Evolutionary conservation across 306 rosid genomes (phyloP).

Genomic region (Inga leiocalycina): DNA sequence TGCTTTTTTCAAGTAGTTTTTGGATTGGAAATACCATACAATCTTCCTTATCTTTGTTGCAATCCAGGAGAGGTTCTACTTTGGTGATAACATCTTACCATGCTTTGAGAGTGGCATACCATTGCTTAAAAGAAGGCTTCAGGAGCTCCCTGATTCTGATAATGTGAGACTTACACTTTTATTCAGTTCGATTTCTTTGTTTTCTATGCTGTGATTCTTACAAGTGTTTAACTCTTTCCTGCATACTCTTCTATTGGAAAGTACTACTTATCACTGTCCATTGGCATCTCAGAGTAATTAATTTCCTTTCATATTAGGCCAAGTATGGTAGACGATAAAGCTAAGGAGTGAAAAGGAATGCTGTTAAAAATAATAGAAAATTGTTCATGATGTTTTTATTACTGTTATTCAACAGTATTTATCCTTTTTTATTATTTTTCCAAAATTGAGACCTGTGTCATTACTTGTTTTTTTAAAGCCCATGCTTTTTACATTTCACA

Average conservation of each 20-base stretch:
- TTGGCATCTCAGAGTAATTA: background rate
- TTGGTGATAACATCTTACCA: slow-evolving; percentile 93
- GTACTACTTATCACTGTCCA: background rate
- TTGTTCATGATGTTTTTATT: background rate
- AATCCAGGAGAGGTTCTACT: slow-evolving; percentile 92
- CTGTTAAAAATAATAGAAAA: background rate
- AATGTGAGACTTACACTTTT: slow-evolving; percentile 56
- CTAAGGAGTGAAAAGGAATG: background rate
- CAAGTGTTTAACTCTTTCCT: background rate
- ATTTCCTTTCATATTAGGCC: background rate
- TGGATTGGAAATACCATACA: background rate
- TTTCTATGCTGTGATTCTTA: slow-evolving; percentile 5
- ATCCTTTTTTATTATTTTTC: background rate
- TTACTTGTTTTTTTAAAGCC: too few species aligned
- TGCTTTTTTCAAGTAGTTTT: slow-evolving; percentile 29
- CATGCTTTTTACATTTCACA: background rate
- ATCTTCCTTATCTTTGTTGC: slow-evolving; percentile 21
- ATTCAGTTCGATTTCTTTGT: background rate
- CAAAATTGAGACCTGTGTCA: background rate
- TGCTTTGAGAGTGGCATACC: slow-evolving; percentile 99
- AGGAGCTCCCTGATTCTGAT: slow-evolving; percentile 91
- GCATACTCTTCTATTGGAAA: background rate
- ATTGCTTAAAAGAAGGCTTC: slow-evolving; percentile 83
- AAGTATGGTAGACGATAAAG: background rate
- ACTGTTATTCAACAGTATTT: background rate